Evolutionary conservation across 2,329 filamentous ascomycete genomes (phyloP), one percentile per base, ranked within the genome.

Genomic region (Neoscytalidium dimidiatum): DNA sequence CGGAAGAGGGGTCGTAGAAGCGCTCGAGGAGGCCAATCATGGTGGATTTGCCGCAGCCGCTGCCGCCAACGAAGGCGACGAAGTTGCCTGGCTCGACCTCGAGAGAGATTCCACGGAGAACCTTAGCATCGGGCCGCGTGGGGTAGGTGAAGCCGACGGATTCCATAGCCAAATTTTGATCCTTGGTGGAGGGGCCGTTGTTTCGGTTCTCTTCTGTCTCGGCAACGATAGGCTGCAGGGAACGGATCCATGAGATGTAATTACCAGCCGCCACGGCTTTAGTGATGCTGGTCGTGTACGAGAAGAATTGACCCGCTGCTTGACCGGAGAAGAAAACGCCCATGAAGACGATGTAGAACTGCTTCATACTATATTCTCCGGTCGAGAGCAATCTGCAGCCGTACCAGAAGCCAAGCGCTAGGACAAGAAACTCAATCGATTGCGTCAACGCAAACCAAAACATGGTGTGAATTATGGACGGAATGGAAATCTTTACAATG

Each of bases 131-230:
- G 0, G 92, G 91, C 1, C 95, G 87, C 0, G 93, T 96, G 0
- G 94, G 94, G 73, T 98, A 99, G 46, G 93, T 87, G 85, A 97
- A 98, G 75, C 97, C 93, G 2, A 98, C 93, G 69, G 96, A 17
- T 5, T 49, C 31, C 28, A 62, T 9, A 13, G 31, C 2, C 9
- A 62, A 23, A 4, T 43, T 5, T 5, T 35, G 31, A 19, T 66
- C 51, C 5, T 19, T 33, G 66, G 74, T 62, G 8, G 38, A 29
- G 66, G 74, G 71, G 69, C 71, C 72, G n/a, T 69, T 68, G 26
- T 69, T 67, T 28, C 70, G 68, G 46, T 78, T 73, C 14, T 78
- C 72, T 26, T 75, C 71, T 1, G 69, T 71, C 66, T 81, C 79
- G 62, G 73, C 67, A 28, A 81, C 77, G 28, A 71, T 73, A 2